These are phyloP conservation scores for Fraxinus platypoda DNA, from an alignment of 305 asterid species.

Conservation along the genomic window DNA sequence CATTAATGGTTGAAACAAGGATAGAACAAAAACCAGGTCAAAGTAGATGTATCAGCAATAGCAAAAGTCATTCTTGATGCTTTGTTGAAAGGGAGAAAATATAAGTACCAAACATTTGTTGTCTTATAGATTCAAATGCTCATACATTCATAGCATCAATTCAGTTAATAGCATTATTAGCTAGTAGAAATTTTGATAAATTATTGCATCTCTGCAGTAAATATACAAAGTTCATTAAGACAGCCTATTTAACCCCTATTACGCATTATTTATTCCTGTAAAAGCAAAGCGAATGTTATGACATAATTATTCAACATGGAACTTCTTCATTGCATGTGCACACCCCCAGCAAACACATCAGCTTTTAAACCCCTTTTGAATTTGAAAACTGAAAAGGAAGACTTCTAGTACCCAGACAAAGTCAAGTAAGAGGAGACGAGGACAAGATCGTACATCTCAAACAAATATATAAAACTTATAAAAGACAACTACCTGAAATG, in stretches of 20 bases:
- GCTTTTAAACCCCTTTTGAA: background rate
- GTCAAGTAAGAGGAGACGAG: background rate
- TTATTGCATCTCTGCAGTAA: background rate
- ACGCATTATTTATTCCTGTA: background rate
- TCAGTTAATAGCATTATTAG: background rate
- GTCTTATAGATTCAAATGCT: background rate
- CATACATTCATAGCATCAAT: background rate
- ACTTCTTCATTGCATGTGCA: background rate
- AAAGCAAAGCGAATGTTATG: background rate
- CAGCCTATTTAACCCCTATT: background rate
- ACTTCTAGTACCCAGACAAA: background rate
- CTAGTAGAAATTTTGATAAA: background rate
- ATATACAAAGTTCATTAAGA: background rate
- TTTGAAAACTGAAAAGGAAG: background rate
- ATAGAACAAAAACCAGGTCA: background rate
- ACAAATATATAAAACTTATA: background rate
- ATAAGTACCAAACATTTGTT: background rate
- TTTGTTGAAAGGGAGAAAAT: background rate
- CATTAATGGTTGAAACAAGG: background rate
- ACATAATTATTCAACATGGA: background rate
- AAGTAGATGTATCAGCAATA: background rate
- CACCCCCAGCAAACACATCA: background rate
- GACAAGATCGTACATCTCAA: slow-evolving; percentile 13
- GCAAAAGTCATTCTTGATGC: background rate
- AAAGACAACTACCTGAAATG: background rate